Percentiles rank a stretch among this genome's conserved stretches.
Conservation (phyloP, 768 basidiomycete genomes). For the Collybia sordida region DNA sequence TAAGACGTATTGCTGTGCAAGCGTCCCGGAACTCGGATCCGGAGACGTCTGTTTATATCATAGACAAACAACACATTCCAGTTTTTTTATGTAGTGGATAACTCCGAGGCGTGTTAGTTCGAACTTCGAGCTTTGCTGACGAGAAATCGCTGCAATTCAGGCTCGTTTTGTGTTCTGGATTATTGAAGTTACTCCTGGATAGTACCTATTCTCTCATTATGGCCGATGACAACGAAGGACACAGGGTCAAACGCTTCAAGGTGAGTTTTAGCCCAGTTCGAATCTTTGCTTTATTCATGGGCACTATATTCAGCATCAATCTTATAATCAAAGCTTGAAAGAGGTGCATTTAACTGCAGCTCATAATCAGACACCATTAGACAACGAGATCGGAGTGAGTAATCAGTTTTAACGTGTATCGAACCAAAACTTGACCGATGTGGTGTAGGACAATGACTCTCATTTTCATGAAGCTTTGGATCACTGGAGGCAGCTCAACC, state of each 20-base stretch:
- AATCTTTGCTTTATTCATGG: too few relatives aligned
- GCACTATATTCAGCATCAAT: constrained; percentile 56
- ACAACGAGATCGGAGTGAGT: constrained; percentile 59
- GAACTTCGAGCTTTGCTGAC: too few relatives aligned
- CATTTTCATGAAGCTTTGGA: constrained; percentile 75
- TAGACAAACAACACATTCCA: too few relatives aligned
- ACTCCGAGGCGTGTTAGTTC: too few relatives aligned
- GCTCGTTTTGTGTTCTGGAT: too few relatives aligned
- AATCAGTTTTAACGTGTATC: neutral
- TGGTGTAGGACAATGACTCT: constrained; percentile 66
- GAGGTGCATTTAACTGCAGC: constrained; percentile 72
- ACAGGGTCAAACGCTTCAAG: constrained; percentile 4
- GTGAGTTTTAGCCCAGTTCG: neutral
- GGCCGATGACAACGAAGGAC: neutral
- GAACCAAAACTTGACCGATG: neutral
- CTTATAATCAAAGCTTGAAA: constrained; percentile 65
- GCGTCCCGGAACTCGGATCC: too few relatives aligned
- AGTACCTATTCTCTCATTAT: neutral
- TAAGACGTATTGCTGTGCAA: too few relatives aligned
- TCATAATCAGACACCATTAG: constrained; percentile 52
- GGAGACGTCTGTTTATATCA: too few relatives aligned
- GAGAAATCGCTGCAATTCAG: too few relatives aligned
- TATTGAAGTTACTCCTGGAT: too few relatives aligned
- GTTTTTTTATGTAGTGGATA: too few relatives aligned
- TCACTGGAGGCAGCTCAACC: constrained; percentile 79